These are phyloP conservation scores for Curvularia eragrostidis DNA, from an alignment of 2,329 filamentous ascomycete species.

Conservation along the genomic window DNA sequence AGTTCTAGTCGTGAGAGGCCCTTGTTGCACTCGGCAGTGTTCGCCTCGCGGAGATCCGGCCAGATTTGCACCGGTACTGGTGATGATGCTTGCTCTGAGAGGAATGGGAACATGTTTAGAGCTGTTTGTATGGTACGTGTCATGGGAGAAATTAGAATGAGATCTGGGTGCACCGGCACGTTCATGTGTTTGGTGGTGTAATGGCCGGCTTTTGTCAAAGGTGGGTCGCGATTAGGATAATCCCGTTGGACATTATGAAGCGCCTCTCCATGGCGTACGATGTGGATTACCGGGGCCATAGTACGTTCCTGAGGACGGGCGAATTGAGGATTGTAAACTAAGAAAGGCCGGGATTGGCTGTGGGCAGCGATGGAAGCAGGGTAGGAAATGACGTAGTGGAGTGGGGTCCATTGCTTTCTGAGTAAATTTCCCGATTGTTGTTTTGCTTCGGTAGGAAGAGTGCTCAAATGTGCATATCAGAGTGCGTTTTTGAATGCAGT, in stretches of 20 bases:
- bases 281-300: conserved; percentile 18
- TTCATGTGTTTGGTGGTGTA: conserved; percentile 18
- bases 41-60: conserved; percentile 31
- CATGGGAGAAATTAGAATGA: conserved; percentile 35
- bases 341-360: background rate
- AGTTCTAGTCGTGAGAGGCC: conserved; percentile 21
- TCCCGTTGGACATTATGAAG: conserved; percentile 29
- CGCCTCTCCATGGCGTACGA: conserved; percentile 32
- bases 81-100: conserved; percentile 1
- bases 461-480: too few species aligned
- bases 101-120: conserved; percentile 25
- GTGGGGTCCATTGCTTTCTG: background rate
- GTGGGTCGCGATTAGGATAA: conserved; percentile 27
- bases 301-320: background rate
- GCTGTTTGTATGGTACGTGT: conserved; percentile 35
- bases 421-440: too few species aligned
- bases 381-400: background rate
- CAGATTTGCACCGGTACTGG: conserved; percentile 25
- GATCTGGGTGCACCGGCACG: conserved; percentile 16
- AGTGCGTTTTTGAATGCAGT: too few species aligned
- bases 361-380: background rate
- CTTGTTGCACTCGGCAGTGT: conserved; percentile 28
- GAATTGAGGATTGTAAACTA: background rate
- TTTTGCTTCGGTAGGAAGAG: background rate
- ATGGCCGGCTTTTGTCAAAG: conserved; percentile 25